A percentile compares a stretch with the other conserved stretches of the same genome.
Evolutionary conservation across 2,329 filamentous ascomycete species (phyloP).

Genomic region (Passalora sequoiae): DNA sequence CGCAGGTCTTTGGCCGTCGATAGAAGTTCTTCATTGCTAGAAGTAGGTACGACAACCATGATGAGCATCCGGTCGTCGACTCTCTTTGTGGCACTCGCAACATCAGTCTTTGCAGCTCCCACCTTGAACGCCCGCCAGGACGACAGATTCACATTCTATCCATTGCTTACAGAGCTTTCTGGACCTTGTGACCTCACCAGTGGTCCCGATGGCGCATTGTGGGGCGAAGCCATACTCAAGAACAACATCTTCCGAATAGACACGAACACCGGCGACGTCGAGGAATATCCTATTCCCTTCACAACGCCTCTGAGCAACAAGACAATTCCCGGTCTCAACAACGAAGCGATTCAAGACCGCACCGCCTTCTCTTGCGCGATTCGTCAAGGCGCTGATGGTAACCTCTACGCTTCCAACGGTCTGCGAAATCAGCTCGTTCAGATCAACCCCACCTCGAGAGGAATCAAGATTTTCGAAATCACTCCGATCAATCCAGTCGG

Average conservation of each 20-base stretch:
- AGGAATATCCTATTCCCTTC: slow-evolving; percentile 21
- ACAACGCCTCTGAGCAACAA: slow-evolving; percentile 16
- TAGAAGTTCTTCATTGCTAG: too few species aligned
- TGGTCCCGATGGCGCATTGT: slow-evolving; percentile 21
- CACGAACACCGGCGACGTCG: slow-evolving; percentile 12
- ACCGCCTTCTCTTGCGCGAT: slow-evolving; percentile 17
- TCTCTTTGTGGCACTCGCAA: background rate
- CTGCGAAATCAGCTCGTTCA: slow-evolving; percentile 24
- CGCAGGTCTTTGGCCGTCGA: too few species aligned
- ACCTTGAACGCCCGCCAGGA: slow-evolving; percentile 1
- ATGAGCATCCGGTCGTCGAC: background rate
- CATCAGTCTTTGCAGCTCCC: background rate
- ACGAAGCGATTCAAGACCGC: slow-evolving; percentile 10
- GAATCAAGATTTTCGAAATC: slow-evolving; percentile 7
- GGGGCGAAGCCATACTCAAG: slow-evolving; percentile 19
- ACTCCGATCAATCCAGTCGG: slow-evolving; percentile 17
- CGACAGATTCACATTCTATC: slow-evolving; percentile 17
- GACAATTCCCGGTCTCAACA: slow-evolving; percentile 9
- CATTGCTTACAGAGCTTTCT: slow-evolving; percentile 12
- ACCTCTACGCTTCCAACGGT: slow-evolving; percentile 22
- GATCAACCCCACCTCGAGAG: slow-evolving; percentile 14
- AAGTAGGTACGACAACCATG: too few species aligned
- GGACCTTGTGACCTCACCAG: slow-evolving; percentile 19
- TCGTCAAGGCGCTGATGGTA: slow-evolving; percentile 16
- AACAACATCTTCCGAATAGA: slow-evolving; percentile 22